A percentile compares a stretch with the other conserved stretches of the same genome.
These are phyloP conservation scores for Acacia pycnantha DNA, from an alignment of 331 rosid species.

Conservation along the genomic window DNA sequence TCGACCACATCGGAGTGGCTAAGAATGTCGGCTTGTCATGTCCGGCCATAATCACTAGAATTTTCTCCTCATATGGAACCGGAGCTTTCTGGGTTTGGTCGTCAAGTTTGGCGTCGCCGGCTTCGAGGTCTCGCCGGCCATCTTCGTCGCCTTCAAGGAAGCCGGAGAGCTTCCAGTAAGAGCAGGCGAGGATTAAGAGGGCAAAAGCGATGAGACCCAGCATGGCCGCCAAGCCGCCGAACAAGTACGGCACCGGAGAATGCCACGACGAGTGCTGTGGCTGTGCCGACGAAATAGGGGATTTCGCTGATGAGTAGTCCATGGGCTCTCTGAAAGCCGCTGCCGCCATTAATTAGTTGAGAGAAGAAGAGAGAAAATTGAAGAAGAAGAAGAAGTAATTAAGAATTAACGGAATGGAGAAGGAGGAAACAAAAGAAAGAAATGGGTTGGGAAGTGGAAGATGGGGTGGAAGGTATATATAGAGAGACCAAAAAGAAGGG, in stretches of 20 bases:
- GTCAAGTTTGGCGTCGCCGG: slow-evolving; percentile 45
- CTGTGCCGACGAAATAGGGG: slow-evolving; percentile 37
- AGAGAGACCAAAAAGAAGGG: background rate
- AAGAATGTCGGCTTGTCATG: slow-evolving; percentile 78
- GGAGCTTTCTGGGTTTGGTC: slow-evolving; percentile 42
- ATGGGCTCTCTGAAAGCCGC: slow-evolving; percentile 62
- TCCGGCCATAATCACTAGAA: slow-evolving; percentile 96
- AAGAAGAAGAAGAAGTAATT: background rate
- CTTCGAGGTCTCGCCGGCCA: slow-evolving; percentile 60
- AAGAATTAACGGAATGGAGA: background rate
- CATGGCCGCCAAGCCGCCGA: slow-evolving; percentile 96
- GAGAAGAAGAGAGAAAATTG: background rate
- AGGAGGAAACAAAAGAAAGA: background rate
- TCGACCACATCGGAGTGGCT: slow-evolving; percentile 77
- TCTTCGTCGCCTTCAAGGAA: slow-evolving; percentile 49
- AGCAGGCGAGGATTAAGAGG: slow-evolving; percentile 87
- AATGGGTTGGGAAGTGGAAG: background rate
- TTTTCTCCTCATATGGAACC: slow-evolving; percentile 70
- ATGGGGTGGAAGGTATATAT: slow-evolving; percentile 1
- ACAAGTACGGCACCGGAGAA: slow-evolving; percentile 92
- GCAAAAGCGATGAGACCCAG: slow-evolving; percentile 94
- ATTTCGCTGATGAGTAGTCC: slow-evolving; percentile 29
- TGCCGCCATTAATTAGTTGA: slow-evolving; percentile 42
- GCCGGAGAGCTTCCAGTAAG: slow-evolving; percentile 95
- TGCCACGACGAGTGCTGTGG: slow-evolving; percentile 82